Evolutionary conservation across 768 basidiomycete species (phyloP).

Genomic region (Agaricus subrufescens): DNA sequence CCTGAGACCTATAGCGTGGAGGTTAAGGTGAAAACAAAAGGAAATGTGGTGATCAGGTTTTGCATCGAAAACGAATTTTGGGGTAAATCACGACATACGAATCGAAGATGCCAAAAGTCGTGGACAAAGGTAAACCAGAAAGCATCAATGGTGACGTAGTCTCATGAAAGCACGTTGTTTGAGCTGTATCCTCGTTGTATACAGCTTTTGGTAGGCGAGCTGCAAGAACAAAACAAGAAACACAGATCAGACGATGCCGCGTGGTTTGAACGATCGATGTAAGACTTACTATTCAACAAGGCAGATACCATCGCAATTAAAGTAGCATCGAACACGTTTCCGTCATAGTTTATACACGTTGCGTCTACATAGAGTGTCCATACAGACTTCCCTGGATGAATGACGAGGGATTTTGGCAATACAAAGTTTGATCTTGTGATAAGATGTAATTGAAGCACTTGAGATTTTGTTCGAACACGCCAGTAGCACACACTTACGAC

Average conservation of each 20-base stretch:
- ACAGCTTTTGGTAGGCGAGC: conserved; percentile 68
- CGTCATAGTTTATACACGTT: conserved; percentile 96
- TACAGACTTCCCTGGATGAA: conserved; percentile 72
- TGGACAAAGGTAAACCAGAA: conserved; percentile 39
- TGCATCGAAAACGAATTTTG: background rate
- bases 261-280: conserved; percentile 5
- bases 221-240: conserved; percentile 21
- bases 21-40: background rate
- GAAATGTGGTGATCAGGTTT: background rate
- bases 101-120: conserved; percentile 81
- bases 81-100: conserved; percentile 41
- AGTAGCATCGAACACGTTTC: conserved; percentile 90
- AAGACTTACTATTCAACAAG: conserved; percentile 68
- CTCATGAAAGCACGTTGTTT: conserved; percentile 52
- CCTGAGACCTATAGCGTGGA: conserved; percentile 38
- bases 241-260: background rate
- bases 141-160: conserved; percentile 33
- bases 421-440: conserved; percentile 57
- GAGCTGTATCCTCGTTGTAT: conserved; percentile 63
- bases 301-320: conserved; percentile 86
- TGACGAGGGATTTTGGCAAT: conserved; percentile 66
- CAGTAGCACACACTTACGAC: conserved; percentile 43
- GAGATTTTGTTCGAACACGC: background rate
- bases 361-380: conserved; percentile 97
- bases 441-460: background rate